Evolutionary conservation across 148 eudicot genomes (phyloP).

Genomic region (Spergularia bocconei): DNA sequence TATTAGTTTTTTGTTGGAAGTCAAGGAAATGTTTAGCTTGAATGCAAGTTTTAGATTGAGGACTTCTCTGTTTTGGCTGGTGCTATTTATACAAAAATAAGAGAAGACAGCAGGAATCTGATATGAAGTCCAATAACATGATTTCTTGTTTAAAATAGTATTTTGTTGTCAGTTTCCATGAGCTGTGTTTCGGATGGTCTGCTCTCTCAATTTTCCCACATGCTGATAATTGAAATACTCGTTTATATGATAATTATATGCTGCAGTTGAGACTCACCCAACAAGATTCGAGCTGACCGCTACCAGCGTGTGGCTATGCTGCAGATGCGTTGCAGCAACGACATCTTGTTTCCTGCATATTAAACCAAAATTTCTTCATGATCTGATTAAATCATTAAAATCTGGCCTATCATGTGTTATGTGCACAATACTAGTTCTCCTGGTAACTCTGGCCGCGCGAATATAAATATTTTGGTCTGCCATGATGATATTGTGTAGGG

Average conservation of each 20-base stretch:
- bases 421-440: no score
- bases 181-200: conserved; percentile 8
- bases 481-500: neutral
- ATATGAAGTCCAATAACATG: neutral
- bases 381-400: neutral
- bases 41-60: conserved; percentile 4
- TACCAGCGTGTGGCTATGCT: neutral
- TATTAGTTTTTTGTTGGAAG: neutral
- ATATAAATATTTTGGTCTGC: no score
- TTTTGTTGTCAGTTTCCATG: neutral
- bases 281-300: neutral
- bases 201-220: neutral
- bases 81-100: conserved; percentile 11
- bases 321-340: neutral
- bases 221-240: conserved; percentile 6
- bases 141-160: neutral
- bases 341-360: conserved; percentile 7
- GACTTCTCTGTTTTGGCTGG: neutral
- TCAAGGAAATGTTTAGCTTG: neutral
- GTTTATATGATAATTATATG: neutral
- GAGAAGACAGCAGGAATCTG: conserved; percentile 9
- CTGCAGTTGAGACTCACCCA: neutral
- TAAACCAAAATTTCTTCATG: no score
- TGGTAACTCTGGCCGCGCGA: no score
- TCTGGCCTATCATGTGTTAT: neutral